These are phyloP conservation scores for Ochetophila trinervis DNA, from an alignment of 306 rosid genomes.

Conservation along the genomic window DNA sequence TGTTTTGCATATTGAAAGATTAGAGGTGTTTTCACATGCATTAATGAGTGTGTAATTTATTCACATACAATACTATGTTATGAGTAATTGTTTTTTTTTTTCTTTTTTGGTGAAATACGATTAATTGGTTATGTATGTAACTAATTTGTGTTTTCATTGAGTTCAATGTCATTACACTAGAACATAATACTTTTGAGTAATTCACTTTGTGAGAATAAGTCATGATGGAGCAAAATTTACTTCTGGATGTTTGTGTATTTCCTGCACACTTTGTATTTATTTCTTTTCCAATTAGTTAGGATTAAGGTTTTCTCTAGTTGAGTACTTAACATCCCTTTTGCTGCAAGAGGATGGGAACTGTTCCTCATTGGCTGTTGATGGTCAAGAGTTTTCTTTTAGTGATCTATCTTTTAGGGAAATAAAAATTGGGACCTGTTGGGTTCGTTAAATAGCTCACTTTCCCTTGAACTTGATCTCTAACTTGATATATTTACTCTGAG, in stretches of 20 bases:
- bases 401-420: background rate
- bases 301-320: background rate
- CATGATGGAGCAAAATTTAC: background rate
- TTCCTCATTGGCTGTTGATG: background rate
- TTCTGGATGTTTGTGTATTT: background rate
- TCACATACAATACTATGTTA: background rate
- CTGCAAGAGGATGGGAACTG: background rate
- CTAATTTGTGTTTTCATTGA: constrained; percentile 10
- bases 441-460: background rate
- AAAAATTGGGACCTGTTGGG: background rate
- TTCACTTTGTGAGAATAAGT: background rate
- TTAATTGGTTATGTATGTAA: background rate
- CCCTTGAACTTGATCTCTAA: background rate
- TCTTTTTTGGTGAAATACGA: background rate
- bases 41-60: constrained; percentile 3
- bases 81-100: background rate
- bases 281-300: background rate
- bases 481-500: background rate
- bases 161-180: background rate
- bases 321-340: background rate
- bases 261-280: background rate
- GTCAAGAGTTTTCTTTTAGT: background rate
- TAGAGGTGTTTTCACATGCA: constrained; percentile 10
- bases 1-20: constrained; percentile 19
- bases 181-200: background rate